Base-by-base conservation (phyloP, 108 stramenopile genomes). In the Cyclotella sp. region DNA sequence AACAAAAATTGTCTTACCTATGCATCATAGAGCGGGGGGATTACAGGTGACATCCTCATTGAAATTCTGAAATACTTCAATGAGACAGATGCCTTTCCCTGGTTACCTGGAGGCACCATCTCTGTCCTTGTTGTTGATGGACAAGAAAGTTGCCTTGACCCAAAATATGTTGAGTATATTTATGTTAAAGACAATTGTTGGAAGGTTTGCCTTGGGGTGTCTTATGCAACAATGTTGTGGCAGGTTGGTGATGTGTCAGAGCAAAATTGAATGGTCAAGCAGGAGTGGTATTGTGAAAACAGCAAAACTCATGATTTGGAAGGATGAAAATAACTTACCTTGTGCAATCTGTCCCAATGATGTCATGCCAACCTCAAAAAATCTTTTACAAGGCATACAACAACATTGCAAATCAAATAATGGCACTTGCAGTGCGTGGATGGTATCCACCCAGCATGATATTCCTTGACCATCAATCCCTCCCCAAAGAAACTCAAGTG, bases 61-160 rank as follows among this genome's bases (percentile, higher is more conserved):
- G 68, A 77, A 34, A 29, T 68, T 14, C 34, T 77, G 27, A 49
- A 68, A 44, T 21, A 63, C 15, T 69, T 69, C 40, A 61, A 77
- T 44, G 30, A 77, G 12, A n/a, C 51, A 8, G 68, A 69, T 19
- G 19, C 69, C 9, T 62, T 69, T 42, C 65, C 75, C 1, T n/a
- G 75, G 14, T 16, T 27, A 16, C 28, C 12, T 15, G 46, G 59
- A 27, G 60, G 68, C 13, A 41, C 68, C 13, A 63, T 61, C 16
- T 68, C 76, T 10, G 19, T 68, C 30, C 44, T 77, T 18, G 3
- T 77, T 21, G n/a, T 77, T 14, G 68, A 77, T 44, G 68, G 68
- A 13, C 68, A 77, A 29, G 47, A 77, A 10, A 52, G 47, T 69
- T 45, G 76, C 12, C n/a, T 77, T 8, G 30, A 24, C 14, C 58